These are phyloP conservation scores for Trypanosoma vivax DNA, from an alignment of 208 protist species.

Conservation along the genomic window DNA sequence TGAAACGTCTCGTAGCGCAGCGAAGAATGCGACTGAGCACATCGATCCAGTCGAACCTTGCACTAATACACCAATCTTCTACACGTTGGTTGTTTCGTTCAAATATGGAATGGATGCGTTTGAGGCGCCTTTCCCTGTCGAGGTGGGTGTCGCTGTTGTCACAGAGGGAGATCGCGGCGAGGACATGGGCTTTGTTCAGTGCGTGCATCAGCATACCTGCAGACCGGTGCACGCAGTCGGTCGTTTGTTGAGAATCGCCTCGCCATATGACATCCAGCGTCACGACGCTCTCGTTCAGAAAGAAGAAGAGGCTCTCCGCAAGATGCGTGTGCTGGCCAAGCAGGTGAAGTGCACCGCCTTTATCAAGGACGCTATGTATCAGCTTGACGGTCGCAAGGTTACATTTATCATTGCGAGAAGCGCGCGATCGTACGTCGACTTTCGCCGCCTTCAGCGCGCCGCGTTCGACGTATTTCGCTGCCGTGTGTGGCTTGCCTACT, in stretches of 20 bases:
- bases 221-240: constrained; percentile 1
- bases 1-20: too few relatives aligned
- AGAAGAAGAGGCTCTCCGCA: constrained; percentile 43
- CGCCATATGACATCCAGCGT: constrained; percentile 26
- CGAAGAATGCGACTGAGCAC: too few relatives aligned
- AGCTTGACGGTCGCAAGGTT: constrained; percentile 74
- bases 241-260: constrained; percentile 30
- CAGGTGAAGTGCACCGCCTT: constrained; percentile 36
- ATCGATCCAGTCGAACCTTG: too few relatives aligned
- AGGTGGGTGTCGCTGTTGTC: constrained; percentile 37
- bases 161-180: constrained; percentile 73
- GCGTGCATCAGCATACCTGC: not conserved
- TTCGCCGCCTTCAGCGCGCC: constrained; percentile 66
- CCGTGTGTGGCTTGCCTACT: constrained; percentile 77
- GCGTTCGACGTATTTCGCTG: constrained; percentile 70
- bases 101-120: constrained; percentile 71
- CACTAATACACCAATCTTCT: not conserved
- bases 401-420: constrained; percentile 63
- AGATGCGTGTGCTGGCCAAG: constrained; percentile 38
- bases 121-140: constrained; percentile 22
- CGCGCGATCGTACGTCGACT: constrained; percentile 55
- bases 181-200: constrained; percentile 55
- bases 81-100: constrained; percentile 46
- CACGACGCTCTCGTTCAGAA: constrained; percentile 27
- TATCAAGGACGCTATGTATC: constrained; percentile 67